Percentiles rank a stretch among this genome's conserved stretches.
Conservation (phyloP, 306 rosid species). For the Carpinus viminea region DNA sequence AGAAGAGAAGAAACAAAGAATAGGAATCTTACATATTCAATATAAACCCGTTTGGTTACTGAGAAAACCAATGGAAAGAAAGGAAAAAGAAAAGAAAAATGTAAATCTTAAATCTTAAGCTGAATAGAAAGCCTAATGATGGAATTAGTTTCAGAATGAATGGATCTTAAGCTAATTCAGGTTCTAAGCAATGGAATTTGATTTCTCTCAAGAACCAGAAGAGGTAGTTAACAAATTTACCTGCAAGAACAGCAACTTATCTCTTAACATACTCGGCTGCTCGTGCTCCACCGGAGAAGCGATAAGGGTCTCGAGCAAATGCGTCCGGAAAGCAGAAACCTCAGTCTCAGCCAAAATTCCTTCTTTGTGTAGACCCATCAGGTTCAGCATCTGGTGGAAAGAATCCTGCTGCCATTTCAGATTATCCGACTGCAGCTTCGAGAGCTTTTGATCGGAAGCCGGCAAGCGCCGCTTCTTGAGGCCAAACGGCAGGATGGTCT, state of each 20-base stretch:
- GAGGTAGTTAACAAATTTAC: conserved; percentile 34
- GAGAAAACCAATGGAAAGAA: not conserved
- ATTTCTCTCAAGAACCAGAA: not conserved
- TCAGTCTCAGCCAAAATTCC: conserved; percentile 71
- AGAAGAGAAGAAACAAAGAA: not conserved
- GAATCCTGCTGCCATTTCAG: conserved; percentile 98
- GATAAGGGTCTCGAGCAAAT: conserved; percentile 79
- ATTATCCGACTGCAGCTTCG: conserved; percentile 75
- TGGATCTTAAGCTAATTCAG: not conserved
- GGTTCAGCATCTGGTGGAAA: conserved; percentile 78
- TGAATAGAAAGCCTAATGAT: not conserved
- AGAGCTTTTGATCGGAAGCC: conserved; percentile 47
- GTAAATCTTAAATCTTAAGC: not conserved
- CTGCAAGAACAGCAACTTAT: conserved; percentile 83
- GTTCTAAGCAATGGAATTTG: not conserved
- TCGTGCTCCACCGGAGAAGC: conserved; percentile 69
- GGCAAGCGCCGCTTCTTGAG: conserved; percentile 66
- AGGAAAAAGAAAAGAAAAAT: not conserved
- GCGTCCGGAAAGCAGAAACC: conserved; percentile 63
- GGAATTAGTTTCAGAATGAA: not conserved
- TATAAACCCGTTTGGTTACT: not conserved
- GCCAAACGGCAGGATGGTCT: conserved; percentile 79
- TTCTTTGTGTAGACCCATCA: conserved; percentile 93
- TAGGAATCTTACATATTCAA: not conserved
- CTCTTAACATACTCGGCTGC: conserved; percentile 62